These are phyloP conservation scores for Cajanus cajan DNA, from an alignment of 306 rosid genomes.

Conservation along the genomic window DNA sequence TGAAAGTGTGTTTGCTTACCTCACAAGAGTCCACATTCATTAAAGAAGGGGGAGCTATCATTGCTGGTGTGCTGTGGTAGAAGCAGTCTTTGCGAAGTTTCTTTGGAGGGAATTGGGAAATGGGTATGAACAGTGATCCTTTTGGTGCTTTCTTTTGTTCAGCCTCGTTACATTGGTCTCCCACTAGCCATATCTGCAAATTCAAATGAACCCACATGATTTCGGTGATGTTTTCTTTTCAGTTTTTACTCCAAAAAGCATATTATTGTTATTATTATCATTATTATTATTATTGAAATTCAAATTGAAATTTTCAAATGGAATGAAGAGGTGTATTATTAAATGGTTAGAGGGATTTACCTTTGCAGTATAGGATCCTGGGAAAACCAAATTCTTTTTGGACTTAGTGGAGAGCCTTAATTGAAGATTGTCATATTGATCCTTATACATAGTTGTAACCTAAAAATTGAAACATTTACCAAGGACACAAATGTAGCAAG, in stretches of 20 bases:
- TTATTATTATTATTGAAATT: too few relatives aligned
- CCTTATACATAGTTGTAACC: constrained; percentile 42
- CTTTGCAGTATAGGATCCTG: constrained; percentile 42
- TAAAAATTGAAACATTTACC: constrained; percentile 3
- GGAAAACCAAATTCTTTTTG: constrained; percentile 38
- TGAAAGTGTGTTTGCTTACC: constrained; percentile 37
- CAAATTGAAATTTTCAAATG: background rate
- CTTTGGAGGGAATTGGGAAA: constrained; percentile 72
- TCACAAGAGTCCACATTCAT: constrained; percentile 74
- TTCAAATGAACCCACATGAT: background rate
- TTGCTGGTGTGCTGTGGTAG: constrained; percentile 71
- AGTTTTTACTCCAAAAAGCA: too few relatives aligned
- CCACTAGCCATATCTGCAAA: constrained; percentile 70
- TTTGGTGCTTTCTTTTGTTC: constrained; percentile 71
- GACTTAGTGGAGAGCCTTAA: constrained; percentile 24
- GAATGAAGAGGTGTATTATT: background rate
- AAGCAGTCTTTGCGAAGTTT: constrained; percentile 64
- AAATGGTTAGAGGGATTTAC: constrained; percentile 23
- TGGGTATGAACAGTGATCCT: constrained; percentile 72
- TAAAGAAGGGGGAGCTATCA: constrained; percentile 55
- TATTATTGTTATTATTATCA: background rate
- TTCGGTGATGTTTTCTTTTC: background rate
- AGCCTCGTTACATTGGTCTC: constrained; percentile 45
- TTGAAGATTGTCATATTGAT: constrained; percentile 51
- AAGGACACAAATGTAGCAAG: background rate